Evolutionary conservation across 495 filamentous ascomycete genomes (phyloP).

Genomic region (Echria macrotheca): DNA sequence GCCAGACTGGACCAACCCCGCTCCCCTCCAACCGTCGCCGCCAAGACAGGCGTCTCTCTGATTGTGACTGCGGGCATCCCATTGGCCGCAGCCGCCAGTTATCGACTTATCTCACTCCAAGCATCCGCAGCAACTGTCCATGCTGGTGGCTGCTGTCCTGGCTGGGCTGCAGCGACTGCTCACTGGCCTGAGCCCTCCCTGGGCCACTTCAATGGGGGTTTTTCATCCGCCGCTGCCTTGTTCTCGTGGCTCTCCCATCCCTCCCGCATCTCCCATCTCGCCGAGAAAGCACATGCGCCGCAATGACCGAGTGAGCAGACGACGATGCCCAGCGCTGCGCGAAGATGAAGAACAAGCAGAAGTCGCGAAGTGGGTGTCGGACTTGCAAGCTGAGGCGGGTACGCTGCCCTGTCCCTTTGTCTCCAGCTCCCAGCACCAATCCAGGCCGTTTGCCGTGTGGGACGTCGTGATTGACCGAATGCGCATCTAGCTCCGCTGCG

Average conservation of each 20-base stretch:
- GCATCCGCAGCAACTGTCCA: not conserved
- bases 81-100: not conserved
- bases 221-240: not conserved
- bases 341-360: slow-evolving; percentile 31
- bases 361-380: slow-evolving; percentile 30
- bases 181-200: slow-evolving; percentile 3
- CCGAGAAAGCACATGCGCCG: not conserved
- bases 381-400: slow-evolving; percentile 30
- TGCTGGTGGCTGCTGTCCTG: slow-evolving; percentile 3
- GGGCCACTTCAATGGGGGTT: not conserved
- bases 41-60: not conserved
- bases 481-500: slow-evolving; percentile 24
- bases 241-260: not conserved
- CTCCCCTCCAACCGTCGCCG: no score
- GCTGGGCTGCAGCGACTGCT: slow-evolving; percentile 1
- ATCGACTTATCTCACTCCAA: slow-evolving; percentile 7
- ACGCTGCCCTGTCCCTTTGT: slow-evolving; percentile 5
- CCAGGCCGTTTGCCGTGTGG: not conserved
- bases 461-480: slow-evolving; percentile 1
- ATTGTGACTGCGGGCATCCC: no score
- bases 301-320: slow-evolving; percentile 1
- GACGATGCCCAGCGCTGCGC: slow-evolving; percentile 1
- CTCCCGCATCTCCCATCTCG: slow-evolving; percentile 1
- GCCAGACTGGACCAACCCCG: no score
- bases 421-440: not conserved